Evolutionary conservation across 139 green algal genomes (phyloP).

Genomic region (Nannochloris sp.): DNA sequence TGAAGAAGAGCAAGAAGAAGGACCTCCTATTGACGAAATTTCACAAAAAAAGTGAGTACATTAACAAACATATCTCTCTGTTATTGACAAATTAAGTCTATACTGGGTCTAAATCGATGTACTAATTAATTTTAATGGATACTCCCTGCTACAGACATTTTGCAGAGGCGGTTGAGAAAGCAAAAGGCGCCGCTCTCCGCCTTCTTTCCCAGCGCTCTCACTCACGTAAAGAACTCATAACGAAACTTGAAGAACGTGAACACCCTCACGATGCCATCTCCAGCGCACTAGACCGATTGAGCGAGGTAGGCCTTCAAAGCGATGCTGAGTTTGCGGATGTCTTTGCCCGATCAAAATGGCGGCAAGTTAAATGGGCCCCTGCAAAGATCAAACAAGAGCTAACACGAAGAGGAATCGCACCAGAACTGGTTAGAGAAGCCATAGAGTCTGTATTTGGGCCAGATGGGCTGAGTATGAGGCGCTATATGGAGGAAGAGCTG

Average conservation of each 20-base stretch:
- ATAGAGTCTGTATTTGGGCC: slow-evolving; percentile 32
- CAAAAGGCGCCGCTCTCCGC: slow-evolving; percentile 33
- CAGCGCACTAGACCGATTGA: slow-evolving; percentile 24
- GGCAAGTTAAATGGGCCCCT: slow-evolving; percentile 38
- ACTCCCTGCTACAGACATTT: background rate
- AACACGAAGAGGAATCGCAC: slow-evolving; percentile 14
- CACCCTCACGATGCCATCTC: slow-evolving; percentile 12
- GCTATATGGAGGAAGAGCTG: slow-evolving; percentile 10
- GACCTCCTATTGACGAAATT: too few relatives aligned
- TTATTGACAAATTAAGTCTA: too few relatives aligned
- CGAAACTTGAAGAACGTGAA: slow-evolving; percentile 39
- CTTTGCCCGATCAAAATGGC: slow-evolving; percentile 47
- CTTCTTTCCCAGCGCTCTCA: slow-evolving; percentile 22
- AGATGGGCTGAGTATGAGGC: slow-evolving; percentile 11
- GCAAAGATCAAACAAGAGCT: slow-evolving; percentile 34
- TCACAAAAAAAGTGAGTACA: too few relatives aligned
- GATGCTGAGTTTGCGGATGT: slow-evolving; percentile 43
- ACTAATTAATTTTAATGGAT: too few relatives aligned
- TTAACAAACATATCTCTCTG: too few relatives aligned
- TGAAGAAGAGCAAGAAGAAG: too few relatives aligned
- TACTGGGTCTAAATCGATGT: too few relatives aligned
- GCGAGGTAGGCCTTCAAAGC: slow-evolving; percentile 32
- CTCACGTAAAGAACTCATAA: slow-evolving; percentile 17
- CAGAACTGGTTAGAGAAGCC: slow-evolving; percentile 3
- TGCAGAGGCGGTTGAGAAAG: slow-evolving; percentile 8